Evolutionary conservation across 495 filamentous ascomycete genomes (phyloP).

Genomic region (Schizothecium vesticola): DNA sequence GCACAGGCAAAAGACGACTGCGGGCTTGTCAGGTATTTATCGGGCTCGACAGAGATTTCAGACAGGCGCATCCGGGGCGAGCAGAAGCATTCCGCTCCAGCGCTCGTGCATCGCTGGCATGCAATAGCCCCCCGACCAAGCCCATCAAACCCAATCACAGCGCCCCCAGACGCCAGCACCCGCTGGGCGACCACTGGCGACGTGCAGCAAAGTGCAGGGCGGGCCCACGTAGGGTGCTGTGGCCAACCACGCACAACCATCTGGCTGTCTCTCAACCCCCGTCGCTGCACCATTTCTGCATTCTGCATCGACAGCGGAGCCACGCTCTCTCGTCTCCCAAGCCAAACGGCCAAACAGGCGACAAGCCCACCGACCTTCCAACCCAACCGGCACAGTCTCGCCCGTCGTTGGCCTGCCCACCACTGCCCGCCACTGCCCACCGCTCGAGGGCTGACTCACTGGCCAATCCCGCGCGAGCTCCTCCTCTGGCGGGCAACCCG

Average conservation of each 20-base stretch:
- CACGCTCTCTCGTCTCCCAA: conserved; percentile 4
- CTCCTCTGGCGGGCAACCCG: conserved; percentile 25
- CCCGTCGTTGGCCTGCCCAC: neutral
- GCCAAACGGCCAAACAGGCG: conserved; percentile 6
- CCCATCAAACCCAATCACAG: conserved; percentile 27
- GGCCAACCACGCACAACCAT: conserved; percentile 33
- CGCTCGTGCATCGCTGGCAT: conserved; percentile 7
- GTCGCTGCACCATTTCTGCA: conserved; percentile 13
- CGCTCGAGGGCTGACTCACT: conserved; percentile 31
- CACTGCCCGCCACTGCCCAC: neutral
- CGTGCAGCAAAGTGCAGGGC: conserved; percentile 1
- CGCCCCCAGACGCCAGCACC: neutral
- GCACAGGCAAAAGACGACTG: neutral
- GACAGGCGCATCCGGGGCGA: conserved; percentile 6
- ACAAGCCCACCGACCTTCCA: neutral
- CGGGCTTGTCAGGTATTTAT: conserved; percentile 11
- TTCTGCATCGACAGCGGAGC: conserved; percentile 10
- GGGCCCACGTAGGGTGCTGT: conserved; percentile 4
- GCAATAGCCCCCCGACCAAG: neutral
- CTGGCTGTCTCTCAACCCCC: conserved; percentile 24
- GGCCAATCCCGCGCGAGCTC: conserved; percentile 40
- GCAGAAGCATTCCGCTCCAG: conserved; percentile 6
- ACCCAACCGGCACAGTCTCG: neutral
- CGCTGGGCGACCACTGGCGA: neutral
- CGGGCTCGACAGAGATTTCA: conserved; percentile 7